Evolutionary conservation across 1,139 yeast genomes (phyloP).

Genomic region (Geotrichum carabidarum): DNA sequence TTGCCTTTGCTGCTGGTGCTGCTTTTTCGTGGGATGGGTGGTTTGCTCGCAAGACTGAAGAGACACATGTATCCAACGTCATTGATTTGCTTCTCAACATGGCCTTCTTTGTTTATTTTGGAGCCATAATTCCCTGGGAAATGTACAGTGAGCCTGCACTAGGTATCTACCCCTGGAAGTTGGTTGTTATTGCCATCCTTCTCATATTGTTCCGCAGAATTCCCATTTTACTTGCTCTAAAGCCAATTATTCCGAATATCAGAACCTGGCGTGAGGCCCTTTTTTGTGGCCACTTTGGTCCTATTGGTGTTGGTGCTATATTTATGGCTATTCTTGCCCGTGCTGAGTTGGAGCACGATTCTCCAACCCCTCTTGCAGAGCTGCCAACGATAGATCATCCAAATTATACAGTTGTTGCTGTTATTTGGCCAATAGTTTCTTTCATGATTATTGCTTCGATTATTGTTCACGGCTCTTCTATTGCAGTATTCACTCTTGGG

Average conservation of each 20-base stretch:
- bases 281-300: slow-evolving; percentile 96
- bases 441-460: slow-evolving; percentile 83
- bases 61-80: slow-evolving; percentile 87
- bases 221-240: slow-evolving; percentile 76
- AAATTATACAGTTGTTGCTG: slow-evolving; percentile 64
- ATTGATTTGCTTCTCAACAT: slow-evolving; percentile 70
- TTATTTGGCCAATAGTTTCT: slow-evolving; percentile 86
- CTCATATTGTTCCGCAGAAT: slow-evolving; percentile 77
- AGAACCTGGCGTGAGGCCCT: slow-evolving; percentile 93
- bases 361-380: slow-evolving; percentile 48
- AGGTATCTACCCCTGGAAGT: slow-evolving; percentile 80
- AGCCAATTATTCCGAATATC: slow-evolving; percentile 85
- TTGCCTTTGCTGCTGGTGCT: slow-evolving; percentile 92
- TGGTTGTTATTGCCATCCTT: slow-evolving; percentile 74
- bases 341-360: slow-evolving; percentile 64
- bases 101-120: slow-evolving; percentile 88
- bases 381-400: slow-evolving; percentile 53
- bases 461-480: slow-evolving; percentile 92
- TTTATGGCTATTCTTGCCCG: slow-evolving; percentile 85
- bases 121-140: slow-evolving; percentile 92
- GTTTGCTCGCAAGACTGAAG: slow-evolving; percentile 82
- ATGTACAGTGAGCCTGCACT: slow-evolving; percentile 61
- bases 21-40: slow-evolving; percentile 97
- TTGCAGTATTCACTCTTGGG: slow-evolving; percentile 87
- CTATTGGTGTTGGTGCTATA: slow-evolving; percentile 96